Evolutionary conservation across 805 yeast genomes (phyloP).

Genomic region (Sugiyamaella qingdaonensis): DNA sequence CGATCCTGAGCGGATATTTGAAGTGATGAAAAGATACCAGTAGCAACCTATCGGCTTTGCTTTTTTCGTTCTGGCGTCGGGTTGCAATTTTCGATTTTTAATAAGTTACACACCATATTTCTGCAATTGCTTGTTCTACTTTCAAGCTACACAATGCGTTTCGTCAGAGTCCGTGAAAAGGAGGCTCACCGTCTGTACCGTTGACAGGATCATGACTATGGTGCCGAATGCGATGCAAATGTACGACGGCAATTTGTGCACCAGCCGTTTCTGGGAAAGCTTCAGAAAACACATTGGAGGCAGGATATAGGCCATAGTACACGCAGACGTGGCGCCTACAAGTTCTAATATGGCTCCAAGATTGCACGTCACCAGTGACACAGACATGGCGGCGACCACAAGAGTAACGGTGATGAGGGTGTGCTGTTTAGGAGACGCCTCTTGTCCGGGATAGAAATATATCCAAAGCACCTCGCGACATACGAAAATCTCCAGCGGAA

Average conservation of each 20-base stretch:
- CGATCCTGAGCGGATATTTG: constrained; percentile 3
- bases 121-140: neutral
- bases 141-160: constrained; percentile 45
- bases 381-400: constrained; percentile 65
- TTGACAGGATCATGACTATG: constrained; percentile 73
- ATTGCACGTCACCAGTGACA: constrained; percentile 77
- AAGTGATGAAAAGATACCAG: constrained; percentile 2
- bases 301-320: constrained; percentile 83
- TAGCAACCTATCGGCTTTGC: neutral
- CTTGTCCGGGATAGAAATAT: constrained; percentile 37
- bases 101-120: neutral
- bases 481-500: constrained; percentile 87
- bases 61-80: neutral
- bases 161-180: constrained; percentile 41
- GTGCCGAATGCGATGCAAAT: constrained; percentile 68
- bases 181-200: constrained; percentile 61
- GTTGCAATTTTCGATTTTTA: neutral
- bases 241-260: constrained; percentile 53
- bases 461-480: constrained; percentile 83
- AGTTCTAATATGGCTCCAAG: constrained; percentile 85
- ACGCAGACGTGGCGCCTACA: constrained; percentile 91
- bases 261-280: constrained; percentile 47
- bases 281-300: constrained; percentile 83
- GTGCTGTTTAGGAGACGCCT: constrained; percentile 41
- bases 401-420: constrained; percentile 59